Evolutionary conservation across 2,329 filamentous ascomycete species (phyloP).

Genomic region (Alternaria sp.): DNA sequence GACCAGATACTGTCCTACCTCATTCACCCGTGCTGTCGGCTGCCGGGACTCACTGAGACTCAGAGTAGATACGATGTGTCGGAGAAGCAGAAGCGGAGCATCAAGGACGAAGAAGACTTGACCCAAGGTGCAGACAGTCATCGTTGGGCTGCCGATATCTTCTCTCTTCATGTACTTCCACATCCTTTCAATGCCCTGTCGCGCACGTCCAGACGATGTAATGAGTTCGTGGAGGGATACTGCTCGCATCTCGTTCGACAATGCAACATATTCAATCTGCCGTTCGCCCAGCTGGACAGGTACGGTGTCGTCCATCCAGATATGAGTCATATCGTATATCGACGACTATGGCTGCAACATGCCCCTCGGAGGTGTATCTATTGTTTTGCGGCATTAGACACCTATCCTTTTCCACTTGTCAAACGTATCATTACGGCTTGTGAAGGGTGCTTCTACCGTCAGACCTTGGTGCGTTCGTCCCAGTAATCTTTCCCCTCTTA

Average conservation of each 20-base stretch:
- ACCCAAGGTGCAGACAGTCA: slow-evolving; percentile 28
- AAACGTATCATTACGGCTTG: slow-evolving; percentile 30
- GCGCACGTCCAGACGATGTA: slow-evolving; percentile 29
- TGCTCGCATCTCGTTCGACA: slow-evolving; percentile 33
- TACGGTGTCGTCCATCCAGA: slow-evolving; percentile 34
- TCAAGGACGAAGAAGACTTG: slow-evolving; percentile 30
- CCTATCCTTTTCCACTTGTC: slow-evolving; percentile 30
- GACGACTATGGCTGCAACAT: slow-evolving; percentile 39
- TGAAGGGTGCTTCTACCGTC: slow-evolving; percentile 38
- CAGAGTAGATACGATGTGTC: slow-evolving; percentile 32
- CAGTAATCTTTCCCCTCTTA: too few relatives aligned
- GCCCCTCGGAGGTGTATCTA: slow-evolving; percentile 37
- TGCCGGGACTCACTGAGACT: slow-evolving; percentile 37
- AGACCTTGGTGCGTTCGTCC: slow-evolving; percentile 27
- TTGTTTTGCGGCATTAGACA: slow-evolving; percentile 29
- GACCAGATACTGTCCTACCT: slow-evolving; percentile 39
- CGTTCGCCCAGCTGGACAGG: slow-evolving; percentile 29
- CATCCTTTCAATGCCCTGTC: slow-evolving; percentile 40
- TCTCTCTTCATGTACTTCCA: slow-evolving; percentile 25
- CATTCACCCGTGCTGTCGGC: slow-evolving; percentile 33
- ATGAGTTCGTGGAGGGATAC: slow-evolving; percentile 32
- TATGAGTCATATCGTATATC: slow-evolving; percentile 35
- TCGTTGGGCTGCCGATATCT: slow-evolving; percentile 38
- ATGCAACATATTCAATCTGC: slow-evolving; percentile 40
- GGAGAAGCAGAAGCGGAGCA: slow-evolving; percentile 15